Evolutionary conservation across 2,329 filamentous ascomycete genomes (phyloP).

Genomic region (Zymoseptoria ardabiliae): DNA sequence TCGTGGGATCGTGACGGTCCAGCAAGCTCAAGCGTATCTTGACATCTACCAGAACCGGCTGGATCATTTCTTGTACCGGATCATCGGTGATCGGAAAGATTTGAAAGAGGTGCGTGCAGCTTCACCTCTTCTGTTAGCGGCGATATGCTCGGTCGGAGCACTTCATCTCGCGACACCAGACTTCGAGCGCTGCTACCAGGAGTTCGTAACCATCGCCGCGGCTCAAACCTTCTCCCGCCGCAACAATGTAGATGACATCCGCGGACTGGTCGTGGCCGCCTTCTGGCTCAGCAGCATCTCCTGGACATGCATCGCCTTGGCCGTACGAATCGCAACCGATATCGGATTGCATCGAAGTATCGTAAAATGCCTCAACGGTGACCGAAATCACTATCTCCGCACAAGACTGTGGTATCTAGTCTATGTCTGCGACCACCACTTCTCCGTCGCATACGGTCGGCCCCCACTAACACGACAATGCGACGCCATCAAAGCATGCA

Average conservation of each 20-base stretch:
- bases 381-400: conserved; percentile 28
- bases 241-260: conserved; percentile 25
- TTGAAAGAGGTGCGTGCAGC: conserved; percentile 22
- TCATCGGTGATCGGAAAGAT: conserved; percentile 26
- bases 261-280: conserved; percentile 33
- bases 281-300: conserved; percentile 32
- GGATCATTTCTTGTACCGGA: conserved; percentile 29
- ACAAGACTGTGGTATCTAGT: conserved; percentile 35
- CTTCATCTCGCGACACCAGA: conserved; percentile 22
- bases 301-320: conserved; percentile 26
- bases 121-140: conserved; percentile 29
- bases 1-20: conserved; percentile 20
- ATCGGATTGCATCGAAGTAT: conserved; percentile 35
- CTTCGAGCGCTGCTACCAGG: conserved; percentile 27
- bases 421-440: conserved; percentile 36
- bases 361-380: conserved; percentile 28
- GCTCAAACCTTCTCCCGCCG: conserved; percentile 23
- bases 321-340: conserved; percentile 35
- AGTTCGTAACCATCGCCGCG: conserved; percentile 25
- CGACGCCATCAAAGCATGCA: conserved; percentile 24
- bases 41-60: conserved; percentile 28
- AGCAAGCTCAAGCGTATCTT: conserved; percentile 25
- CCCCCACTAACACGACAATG: conserved; percentile 33
- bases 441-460: conserved; percentile 31
- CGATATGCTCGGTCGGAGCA: conserved; percentile 31